Evolutionary conservation across 1,284 basidiomycete genomes (phyloP).

Genomic region (Schizopora paradoxa): DNA sequence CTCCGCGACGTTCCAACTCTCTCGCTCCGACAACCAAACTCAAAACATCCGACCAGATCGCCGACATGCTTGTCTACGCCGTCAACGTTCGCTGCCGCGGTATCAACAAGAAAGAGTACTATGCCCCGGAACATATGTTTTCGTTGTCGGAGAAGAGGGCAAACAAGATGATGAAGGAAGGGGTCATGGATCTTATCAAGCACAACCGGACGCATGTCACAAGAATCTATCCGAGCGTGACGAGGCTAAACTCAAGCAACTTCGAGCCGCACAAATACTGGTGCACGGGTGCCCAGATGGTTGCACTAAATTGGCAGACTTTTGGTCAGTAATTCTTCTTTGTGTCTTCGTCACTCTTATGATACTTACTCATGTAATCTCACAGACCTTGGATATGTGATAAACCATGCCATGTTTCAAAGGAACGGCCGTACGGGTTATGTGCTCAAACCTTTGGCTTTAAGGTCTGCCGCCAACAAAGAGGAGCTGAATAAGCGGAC

Average conservation of each 20-base stretch:
- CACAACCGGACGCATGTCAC: constrained; percentile 86
- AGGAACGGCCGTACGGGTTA: constrained; percentile 84
- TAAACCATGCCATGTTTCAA: constrained; percentile 94
- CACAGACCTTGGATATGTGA: constrained; percentile 79
- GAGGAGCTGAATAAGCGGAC: constrained; percentile 51
- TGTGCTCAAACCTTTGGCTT: constrained; percentile 82
- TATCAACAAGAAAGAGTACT: constrained; percentile 85
- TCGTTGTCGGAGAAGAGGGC: constrained; percentile 88
- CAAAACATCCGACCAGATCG: constrained; percentile 72
- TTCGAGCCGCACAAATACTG: constrained; percentile 89
- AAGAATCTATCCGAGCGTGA: constrained; percentile 87
- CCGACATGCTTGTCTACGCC: constrained; percentile 86
- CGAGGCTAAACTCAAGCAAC: constrained; percentile 79
- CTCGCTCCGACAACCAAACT: constrained; percentile 30
- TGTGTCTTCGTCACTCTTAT: not conserved
- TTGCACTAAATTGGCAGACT: constrained; percentile 98
- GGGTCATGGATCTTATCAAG: constrained; percentile 75
- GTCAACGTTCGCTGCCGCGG: constrained; percentile 94
- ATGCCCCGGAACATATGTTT: constrained; percentile 87
- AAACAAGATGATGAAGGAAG: constrained; percentile 57
- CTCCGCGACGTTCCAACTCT: constrained; percentile 1
- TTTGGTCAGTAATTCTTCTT: constrained; percentile 51
- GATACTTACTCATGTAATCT: constrained; percentile 6
- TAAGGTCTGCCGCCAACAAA: constrained; percentile 66
- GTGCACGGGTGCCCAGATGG: constrained; percentile 89